phyloP scores from a whole-genome alignment of 2,329 filamentous ascomycete genomes.

The Alternaria arbusti region DNA sequence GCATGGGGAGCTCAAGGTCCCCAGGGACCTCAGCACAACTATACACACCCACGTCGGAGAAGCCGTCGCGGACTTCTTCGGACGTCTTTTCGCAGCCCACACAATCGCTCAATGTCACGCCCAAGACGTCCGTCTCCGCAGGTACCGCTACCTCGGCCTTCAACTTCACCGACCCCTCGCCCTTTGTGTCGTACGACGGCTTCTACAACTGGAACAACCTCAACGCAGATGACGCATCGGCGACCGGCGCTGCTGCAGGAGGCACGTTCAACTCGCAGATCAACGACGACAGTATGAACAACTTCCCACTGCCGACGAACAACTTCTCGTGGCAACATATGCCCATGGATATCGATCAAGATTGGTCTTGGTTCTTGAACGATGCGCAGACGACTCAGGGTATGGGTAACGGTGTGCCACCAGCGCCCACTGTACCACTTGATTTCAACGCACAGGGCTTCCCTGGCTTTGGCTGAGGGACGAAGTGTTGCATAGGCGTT shows the following conservation, averaged over 20 bases:
- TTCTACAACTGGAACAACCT: conserved; percentile 47
- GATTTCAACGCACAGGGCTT: conserved; percentile 33
- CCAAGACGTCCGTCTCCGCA: conserved; percentile 21
- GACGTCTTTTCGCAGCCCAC: conserved; percentile 20
- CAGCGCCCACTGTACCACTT: conserved; percentile 1
- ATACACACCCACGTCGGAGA: conserved; percentile 21
- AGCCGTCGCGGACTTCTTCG: conserved; percentile 13
- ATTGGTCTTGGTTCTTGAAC: conserved; percentile 51
- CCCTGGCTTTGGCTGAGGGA: conserved; percentile 31
- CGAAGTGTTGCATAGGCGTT: background rate
- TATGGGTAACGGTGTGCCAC: background rate
- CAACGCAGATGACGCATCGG: conserved; percentile 20
- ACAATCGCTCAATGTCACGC: conserved; percentile 16
- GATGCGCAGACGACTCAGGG: conserved; percentile 28
- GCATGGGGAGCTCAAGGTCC: background rate
- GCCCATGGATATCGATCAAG: conserved; percentile 51
- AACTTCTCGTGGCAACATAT: conserved; percentile 49
- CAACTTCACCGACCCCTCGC: conserved; percentile 24
- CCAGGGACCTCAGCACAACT: conserved; percentile 5
- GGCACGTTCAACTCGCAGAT: conserved; percentile 24
- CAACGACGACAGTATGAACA: conserved; percentile 40
- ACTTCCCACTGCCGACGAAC: conserved; percentile 43
- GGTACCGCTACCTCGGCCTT: conserved; percentile 14
- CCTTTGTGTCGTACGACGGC: conserved; percentile 49
- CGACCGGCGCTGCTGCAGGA: background rate